These are phyloP conservation scores for Pseudoneurospora amorphoporcata DNA, from an alignment of 495 filamentous ascomycete species.

Conservation along the genomic window DNA sequence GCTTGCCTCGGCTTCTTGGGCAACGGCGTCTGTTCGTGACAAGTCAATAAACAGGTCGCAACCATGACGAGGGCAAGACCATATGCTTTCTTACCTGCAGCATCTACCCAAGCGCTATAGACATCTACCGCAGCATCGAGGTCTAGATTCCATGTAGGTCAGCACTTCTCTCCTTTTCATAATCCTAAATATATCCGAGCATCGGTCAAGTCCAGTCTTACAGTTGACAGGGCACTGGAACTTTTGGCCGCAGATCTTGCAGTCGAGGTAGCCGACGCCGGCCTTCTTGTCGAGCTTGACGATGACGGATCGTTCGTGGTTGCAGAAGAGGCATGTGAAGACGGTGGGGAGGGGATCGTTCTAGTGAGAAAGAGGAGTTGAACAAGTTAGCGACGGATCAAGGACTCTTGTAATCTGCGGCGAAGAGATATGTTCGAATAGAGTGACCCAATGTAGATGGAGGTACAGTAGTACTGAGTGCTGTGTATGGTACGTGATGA, in stretches of 20 bases:
- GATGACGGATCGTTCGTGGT: constrained; percentile 83
- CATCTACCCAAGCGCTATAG: constrained; percentile 97
- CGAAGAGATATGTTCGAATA: neutral
- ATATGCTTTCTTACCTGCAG: constrained; percentile 58
- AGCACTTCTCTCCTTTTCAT: neutral
- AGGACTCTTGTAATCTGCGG: neutral
- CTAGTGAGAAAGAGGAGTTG: constrained; percentile 30
- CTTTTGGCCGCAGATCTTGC: constrained; percentile 85
- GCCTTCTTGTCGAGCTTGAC: constrained; percentile 89
- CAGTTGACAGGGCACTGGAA: constrained; percentile 92
- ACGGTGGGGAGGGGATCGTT: constrained; percentile 75
- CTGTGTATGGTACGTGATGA: neutral
- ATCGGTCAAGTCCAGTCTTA: constrained; percentile 31
- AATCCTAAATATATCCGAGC: neutral
- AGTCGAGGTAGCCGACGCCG: constrained; percentile 71
- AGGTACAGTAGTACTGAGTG: neutral
- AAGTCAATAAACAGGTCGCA: constrained; percentile 8
- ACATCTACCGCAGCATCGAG: constrained; percentile 87
- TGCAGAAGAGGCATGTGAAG: constrained; percentile 97
- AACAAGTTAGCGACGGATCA: neutral
- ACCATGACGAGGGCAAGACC: constrained; percentile 15
- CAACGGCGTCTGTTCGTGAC: constrained; percentile 28
- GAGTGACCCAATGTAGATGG: neutral
- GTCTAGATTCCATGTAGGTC: constrained; percentile 37
- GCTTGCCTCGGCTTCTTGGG: constrained; percentile 24